Conservation (phyloP, 352 stramenopile genomes). For the Globisporangium nodosum region DNA sequence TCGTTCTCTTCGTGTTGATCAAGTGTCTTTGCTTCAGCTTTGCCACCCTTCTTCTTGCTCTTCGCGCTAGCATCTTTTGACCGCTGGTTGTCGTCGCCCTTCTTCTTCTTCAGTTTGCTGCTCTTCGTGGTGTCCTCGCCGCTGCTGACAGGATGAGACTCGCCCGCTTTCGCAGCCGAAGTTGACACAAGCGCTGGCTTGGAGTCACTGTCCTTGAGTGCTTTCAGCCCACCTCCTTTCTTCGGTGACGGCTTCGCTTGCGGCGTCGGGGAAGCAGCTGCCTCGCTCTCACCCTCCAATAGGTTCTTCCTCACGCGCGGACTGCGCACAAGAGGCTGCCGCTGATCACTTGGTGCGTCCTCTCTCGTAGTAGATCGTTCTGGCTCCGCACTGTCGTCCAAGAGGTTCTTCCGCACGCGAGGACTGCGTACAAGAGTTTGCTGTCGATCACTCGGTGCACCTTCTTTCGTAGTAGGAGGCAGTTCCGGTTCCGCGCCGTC, state of each 20-base stretch:
- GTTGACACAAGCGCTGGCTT: neutral
- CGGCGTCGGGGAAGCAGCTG: neutral
- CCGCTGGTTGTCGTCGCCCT: neutral
- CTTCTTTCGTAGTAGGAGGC: neutral
- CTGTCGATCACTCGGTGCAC: neutral
- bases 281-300: neutral
- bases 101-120: neutral
- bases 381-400: neutral
- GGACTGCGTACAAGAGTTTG: constrained; percentile 2
- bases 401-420: neutral
- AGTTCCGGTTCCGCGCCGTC: neutral
- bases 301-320: constrained; percentile 2
- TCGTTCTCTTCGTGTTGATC: neutral
- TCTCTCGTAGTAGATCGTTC: neutral
- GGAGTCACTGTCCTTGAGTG: neutral
- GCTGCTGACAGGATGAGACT: neutral
- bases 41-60: neutral
- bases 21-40: neutral
- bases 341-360: neutral
- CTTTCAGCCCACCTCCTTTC: neutral
- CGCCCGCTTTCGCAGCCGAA: neutral
- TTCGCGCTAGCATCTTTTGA: neutral
- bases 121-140: neutral
- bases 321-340: neutral
- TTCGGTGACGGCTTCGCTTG: neutral